A percentile compares a stretch with the other conserved stretches of the same genome.
phyloP scores from a whole-genome alignment of 1,284 basidiomycete genomes.

The Melampsora americana region DNA sequence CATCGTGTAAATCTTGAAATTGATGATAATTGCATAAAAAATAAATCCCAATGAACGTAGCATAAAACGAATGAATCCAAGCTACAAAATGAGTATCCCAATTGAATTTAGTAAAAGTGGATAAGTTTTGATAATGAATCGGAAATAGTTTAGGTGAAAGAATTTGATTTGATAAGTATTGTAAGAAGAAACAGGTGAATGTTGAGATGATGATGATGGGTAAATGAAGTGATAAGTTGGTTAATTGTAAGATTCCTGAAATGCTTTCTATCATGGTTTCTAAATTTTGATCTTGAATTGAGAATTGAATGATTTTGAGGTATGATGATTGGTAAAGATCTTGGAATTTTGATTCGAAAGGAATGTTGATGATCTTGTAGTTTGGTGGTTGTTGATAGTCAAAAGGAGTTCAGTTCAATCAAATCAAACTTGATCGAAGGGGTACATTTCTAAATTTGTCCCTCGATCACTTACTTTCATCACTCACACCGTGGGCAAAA shows the following conservation, averaged over 20 bases:
- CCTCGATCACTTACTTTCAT: no score
- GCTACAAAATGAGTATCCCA: constrained; percentile 43
- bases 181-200: constrained; percentile 23
- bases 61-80: constrained; percentile 42
- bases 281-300: background rate
- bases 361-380: no score
- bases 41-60: constrained; percentile 27
- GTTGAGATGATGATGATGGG: constrained; percentile 21
- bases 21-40: constrained; percentile 13
- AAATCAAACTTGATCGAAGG: no score
- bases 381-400: no score
- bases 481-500: no score
- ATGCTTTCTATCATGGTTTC: constrained; percentile 5
- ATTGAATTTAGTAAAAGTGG: constrained; percentile 36
- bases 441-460: no score
- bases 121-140: constrained; percentile 10
- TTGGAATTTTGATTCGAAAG: no score
- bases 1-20: constrained; percentile 25
- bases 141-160: constrained; percentile 37
- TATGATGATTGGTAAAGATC: no score
- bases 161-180: constrained; percentile 14
- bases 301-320: no score
- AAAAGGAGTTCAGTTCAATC: no score
- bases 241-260: constrained; percentile 1
- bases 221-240: constrained; percentile 25